Evolutionary conservation across 2,329 filamentous ascomycete species (phyloP).

Genomic region (Dactylella cylindrospora): DNA sequence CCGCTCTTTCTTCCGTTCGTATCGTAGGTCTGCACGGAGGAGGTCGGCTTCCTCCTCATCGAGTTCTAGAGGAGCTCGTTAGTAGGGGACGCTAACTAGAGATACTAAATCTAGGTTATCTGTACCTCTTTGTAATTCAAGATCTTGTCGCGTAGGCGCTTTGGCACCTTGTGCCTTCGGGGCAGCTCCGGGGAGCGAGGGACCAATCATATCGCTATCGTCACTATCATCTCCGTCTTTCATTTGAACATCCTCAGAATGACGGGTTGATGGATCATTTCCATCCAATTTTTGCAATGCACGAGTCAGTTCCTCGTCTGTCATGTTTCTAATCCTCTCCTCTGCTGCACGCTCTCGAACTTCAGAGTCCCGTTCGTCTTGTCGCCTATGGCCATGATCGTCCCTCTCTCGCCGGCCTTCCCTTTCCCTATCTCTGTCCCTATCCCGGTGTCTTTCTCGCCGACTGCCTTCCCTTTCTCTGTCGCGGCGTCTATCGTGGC

Average conservation of each 20-base stretch:
- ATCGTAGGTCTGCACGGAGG: constrained; percentile 59
- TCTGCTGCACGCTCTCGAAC: constrained; percentile 14
- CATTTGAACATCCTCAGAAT: constrained; percentile 14
- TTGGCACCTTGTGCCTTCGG: constrained; percentile 56
- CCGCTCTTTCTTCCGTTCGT: constrained; percentile 66
- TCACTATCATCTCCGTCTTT: constrained; percentile 52
- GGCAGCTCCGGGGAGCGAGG: constrained; percentile 50
- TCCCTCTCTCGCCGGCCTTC: constrained; percentile 11
- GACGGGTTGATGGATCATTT: constrained; percentile 20
- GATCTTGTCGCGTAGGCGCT: constrained; percentile 72
- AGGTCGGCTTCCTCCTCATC: constrained; percentile 57
- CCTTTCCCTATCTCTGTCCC: not conserved
- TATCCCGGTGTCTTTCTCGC: not conserved
- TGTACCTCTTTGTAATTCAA: constrained; percentile 59
- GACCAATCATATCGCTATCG: constrained; percentile 63
- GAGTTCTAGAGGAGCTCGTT: constrained; percentile 52
- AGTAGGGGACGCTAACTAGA: constrained; percentile 49
- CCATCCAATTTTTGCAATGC: constrained; percentile 28
- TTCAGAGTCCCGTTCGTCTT: constrained; percentile 7
- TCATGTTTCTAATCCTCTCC: constrained; percentile 32
- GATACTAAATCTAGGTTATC: constrained; percentile 11
- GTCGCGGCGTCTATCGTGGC: constrained; percentile 1
- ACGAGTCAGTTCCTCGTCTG: constrained; percentile 27
- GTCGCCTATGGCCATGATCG: constrained; percentile 11
- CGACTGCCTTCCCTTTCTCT: constrained; percentile 21